Evolutionary conservation across 176 grass and related monocot species (phyloP), one percentile per base, ranked within the genome.

Genomic region (Chloris gayana): DNA sequence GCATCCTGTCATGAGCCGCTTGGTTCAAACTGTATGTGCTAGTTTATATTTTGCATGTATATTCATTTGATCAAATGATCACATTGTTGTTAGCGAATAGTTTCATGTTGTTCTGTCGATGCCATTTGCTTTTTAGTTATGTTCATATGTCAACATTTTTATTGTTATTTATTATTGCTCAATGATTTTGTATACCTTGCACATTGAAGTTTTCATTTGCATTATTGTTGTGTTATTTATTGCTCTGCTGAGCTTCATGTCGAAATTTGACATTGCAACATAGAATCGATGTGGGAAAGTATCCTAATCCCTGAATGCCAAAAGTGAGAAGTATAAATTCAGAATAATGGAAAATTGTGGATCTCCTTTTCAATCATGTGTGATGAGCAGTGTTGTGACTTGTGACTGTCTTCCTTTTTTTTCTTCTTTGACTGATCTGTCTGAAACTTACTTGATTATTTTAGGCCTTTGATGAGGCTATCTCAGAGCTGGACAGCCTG

Each of bases 401-500:
- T 51, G 14, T 64, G n/a, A n/a, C 2, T 68, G 29, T 13, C 66
- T 32, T 15, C 51, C 9, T 45, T 78, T 64, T 14, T 39, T 24
- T 78, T 35, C 5, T 37, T 37, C 7, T 37, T 37, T 70, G 15
- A 69, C 31, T 76, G 29, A 2, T 19, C 14, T 13, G 13, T 9
- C 47, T 50, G 4, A 50, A 54, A 25, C 14, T 56, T 73, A 17
- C 0, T 59, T 70, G 44, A 57, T 42, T 72, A 4, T 49, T 6
- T 4, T 32, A 97, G 93, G 93, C 93, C 30, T 97, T 97, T 76
- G 93, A 97, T 84, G 93, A 96, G 67, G 93, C 93, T 25, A 96
- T 96, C 33, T 92, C 93, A 51, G 93, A 96, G 75, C 83, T 96
- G 47, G 93, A 96, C 83, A 96, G 89, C 67, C 85, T 96, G 83